Conservation (phyloP, 1,284 basidiomycete species). For the Naganishia cerealis region DNA sequence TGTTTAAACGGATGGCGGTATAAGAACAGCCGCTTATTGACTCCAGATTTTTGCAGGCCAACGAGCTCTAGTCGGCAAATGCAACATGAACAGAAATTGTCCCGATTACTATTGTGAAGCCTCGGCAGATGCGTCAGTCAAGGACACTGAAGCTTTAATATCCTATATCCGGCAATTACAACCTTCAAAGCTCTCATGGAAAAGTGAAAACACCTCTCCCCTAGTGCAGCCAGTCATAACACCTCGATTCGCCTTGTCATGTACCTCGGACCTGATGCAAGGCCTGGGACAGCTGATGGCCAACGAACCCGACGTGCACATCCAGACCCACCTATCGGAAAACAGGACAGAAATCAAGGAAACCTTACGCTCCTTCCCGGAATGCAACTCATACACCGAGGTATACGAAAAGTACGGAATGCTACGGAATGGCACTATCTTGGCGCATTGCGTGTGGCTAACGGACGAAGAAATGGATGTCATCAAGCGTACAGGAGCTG, state of each 20-base stretch:
- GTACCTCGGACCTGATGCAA: conserved; percentile 69
- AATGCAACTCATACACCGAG: conserved; percentile 64
- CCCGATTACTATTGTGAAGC: conserved; percentile 72
- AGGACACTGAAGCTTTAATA: conserved; percentile 67
- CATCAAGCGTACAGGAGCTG: conserved; percentile 67
- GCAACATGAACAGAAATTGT: conserved; percentile 84
- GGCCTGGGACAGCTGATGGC: conserved; percentile 63
- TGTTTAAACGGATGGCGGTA: conserved; percentile 1
- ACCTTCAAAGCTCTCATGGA: conserved; percentile 17
- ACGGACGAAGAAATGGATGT: conserved; percentile 69
- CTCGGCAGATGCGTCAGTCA: conserved; percentile 62
- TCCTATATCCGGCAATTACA: conserved; percentile 53
- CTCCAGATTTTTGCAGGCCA: conserved; percentile 61
- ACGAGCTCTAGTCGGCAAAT: conserved; percentile 84
- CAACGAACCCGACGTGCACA: conserved; percentile 61
- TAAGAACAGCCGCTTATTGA: not conserved
- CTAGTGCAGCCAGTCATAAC: conserved; percentile 88
- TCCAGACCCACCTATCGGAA: conserved; percentile 93
- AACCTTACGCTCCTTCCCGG: conserved; percentile 68
- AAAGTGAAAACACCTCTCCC: conserved; percentile 36
- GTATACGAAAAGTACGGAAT: conserved; percentile 82
- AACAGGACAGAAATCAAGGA: conserved; percentile 73
- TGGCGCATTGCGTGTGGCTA: conserved; percentile 81
- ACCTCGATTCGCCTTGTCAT: conserved; percentile 93
- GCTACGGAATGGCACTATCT: conserved; percentile 74